Conservation (phyloP, 805 yeast genomes). For the Candida krabiensis region DNA sequence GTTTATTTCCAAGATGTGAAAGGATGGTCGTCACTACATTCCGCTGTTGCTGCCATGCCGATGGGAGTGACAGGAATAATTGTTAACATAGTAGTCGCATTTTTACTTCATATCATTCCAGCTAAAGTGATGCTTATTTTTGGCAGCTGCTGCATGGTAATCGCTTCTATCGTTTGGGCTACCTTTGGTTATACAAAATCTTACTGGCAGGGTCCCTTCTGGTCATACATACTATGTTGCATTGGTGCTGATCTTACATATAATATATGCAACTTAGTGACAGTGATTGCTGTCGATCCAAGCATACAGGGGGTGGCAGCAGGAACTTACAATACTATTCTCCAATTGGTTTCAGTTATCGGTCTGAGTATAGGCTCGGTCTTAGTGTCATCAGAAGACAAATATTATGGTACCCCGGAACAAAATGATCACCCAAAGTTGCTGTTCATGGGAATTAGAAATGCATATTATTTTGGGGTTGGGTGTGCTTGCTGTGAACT, state of each 20-base stretch:
- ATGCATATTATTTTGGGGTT: slow-evolving; percentile 36
- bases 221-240: slow-evolving; percentile 33
- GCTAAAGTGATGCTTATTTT: slow-evolving; percentile 34
- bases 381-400: slow-evolving; percentile 30
- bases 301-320: slow-evolving; percentile 39
- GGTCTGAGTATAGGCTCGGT: slow-evolving; percentile 40
- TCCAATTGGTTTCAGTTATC: slow-evolving; percentile 35
- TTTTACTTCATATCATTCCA: slow-evolving; percentile 37
- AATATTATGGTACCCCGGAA: slow-evolving; percentile 24
- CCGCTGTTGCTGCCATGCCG: slow-evolving; percentile 39
- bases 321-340: slow-evolving; percentile 40
- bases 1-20: slow-evolving; percentile 39
- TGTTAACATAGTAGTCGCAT: slow-evolving; percentile 40
- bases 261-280: slow-evolving; percentile 40
- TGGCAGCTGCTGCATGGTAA: slow-evolving; percentile 30
- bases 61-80: slow-evolving; percentile 37
- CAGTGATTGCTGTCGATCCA: slow-evolving; percentile 35
- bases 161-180: slow-evolving; percentile 37
- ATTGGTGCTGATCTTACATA: slow-evolving; percentile 43
- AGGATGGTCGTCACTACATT: slow-evolving; percentile 34
- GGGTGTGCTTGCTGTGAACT: slow-evolving; percentile 31
- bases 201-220: slow-evolving; percentile 44
- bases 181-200: slow-evolving; percentile 28
- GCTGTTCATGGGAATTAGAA: slow-evolving; percentile 30
- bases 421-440: slow-evolving; percentile 14